Percentiles rank a stretch among this genome's conserved stretches.
phyloP scores from a whole-genome alignment of 768 basidiomycete species.

The Leucosporidium yakuticum region DNA sequence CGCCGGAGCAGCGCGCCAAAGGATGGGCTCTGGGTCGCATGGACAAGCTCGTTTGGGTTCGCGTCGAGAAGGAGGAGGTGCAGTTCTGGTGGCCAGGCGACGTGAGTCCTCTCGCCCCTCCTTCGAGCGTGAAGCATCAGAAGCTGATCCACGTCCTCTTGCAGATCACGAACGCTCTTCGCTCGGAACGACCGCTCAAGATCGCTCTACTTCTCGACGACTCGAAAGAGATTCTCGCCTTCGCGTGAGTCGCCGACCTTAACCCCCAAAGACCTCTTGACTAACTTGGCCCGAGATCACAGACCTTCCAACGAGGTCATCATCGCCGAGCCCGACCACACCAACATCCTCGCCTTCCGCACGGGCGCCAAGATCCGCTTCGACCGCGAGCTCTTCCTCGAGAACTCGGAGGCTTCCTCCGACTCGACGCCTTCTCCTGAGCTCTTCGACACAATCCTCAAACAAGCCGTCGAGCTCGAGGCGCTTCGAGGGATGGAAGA shows the following conservation, averaged over 20 bases:
- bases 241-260: neutral
- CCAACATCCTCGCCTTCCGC: neutral
- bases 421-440: neutral
- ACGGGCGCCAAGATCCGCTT: neutral
- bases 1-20: neutral
- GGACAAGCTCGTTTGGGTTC: slow-evolving; percentile 2
- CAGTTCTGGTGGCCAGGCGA: slow-evolving; percentile 1
- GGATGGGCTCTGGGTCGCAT: neutral
- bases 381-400: neutral
- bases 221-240: neutral
- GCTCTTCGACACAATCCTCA: neutral
- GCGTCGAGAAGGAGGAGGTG: neutral
- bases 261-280: neutral
- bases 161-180: neutral
- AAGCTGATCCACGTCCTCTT: no score
- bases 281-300: neutral
- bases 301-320: neutral
- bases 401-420: neutral
- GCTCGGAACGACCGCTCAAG: neutral
- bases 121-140: neutral
- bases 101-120: neutral
- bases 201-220: neutral
- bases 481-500: neutral
- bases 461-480: neutral
- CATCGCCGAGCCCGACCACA: neutral